These are phyloP conservation scores for Fusarium protoensiforme DNA, from an alignment of 2,329 filamentous ascomycete genomes.

Conservation along the genomic window DNA sequence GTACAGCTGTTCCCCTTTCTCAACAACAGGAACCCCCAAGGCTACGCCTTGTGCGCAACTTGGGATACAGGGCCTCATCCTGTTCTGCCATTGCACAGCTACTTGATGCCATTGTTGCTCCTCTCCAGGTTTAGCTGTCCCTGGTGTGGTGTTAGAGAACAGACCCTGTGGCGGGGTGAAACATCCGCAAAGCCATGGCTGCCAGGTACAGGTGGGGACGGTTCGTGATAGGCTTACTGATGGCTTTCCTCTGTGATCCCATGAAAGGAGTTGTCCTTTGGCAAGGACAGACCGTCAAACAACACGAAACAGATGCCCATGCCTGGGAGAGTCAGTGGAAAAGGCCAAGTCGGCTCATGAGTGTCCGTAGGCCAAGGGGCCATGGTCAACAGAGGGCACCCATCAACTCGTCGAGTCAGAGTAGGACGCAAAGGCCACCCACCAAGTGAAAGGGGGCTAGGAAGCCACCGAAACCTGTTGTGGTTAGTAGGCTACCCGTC, in stretches of 20 bases:
- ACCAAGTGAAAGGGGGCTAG: too few relatives aligned
- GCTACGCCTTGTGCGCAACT: too few relatives aligned
- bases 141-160: not conserved
- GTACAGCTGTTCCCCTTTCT: not conserved
- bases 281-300: too few relatives aligned
- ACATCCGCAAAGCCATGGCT: not conserved
- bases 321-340: too few relatives aligned
- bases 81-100: not conserved
- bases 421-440: too few relatives aligned
- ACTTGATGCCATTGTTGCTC: not conserved
- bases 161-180: not conserved
- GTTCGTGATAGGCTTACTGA: not conserved
- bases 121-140: not conserved
- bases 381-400: too few relatives aligned
- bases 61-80: not conserved
- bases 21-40: not conserved
- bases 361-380: too few relatives aligned
- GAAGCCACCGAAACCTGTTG: too few relatives aligned
- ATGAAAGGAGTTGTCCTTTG: not conserved
- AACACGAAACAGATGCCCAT: too few relatives aligned
- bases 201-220: not conserved
- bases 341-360: too few relatives aligned
- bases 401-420: too few relatives aligned
- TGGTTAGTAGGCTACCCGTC: too few relatives aligned
- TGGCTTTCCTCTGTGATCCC: not conserved